Percentiles rank a stretch among this genome's conserved stretches.
Conservation (phyloP, 1,284 basidiomycete species). For the Flammula alnicola region DNA sequence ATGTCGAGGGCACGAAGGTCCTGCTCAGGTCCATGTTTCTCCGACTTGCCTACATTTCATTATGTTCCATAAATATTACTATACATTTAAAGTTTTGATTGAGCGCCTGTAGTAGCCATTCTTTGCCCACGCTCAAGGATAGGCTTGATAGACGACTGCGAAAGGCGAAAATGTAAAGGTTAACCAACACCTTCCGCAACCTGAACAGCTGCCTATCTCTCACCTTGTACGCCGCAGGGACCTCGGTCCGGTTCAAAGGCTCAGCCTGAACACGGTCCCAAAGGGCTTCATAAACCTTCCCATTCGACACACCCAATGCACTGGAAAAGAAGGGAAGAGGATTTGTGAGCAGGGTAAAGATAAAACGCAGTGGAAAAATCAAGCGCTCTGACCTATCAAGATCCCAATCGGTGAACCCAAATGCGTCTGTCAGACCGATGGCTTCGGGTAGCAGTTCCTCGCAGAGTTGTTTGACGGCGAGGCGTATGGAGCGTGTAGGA, state of each 20-base stretch:
- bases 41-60: neutral
- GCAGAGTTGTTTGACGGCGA: constrained; percentile 56
- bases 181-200: neutral
- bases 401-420: constrained; percentile 81
- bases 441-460: constrained; percentile 64
- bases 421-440: constrained; percentile 75
- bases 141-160: constrained; percentile 51
- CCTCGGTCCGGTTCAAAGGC: constrained; percentile 62
- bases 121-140: constrained; percentile 46
- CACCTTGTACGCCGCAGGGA: constrained; percentile 60
- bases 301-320: constrained; percentile 68
- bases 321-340: constrained; percentile 30
- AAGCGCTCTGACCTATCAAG: constrained; percentile 73
- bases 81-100: constrained; percentile 6
- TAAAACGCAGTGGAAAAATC: constrained; percentile 1
- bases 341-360: neutral
- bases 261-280: constrained; percentile 69
- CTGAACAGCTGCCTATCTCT: too few species aligned
- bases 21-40: neutral
- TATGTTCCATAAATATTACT: neutral
- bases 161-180: constrained; percentile 3
- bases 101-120: neutral
- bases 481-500: constrained; percentile 55
- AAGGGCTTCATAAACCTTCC: constrained; percentile 70
- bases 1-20: constrained; percentile 40